These are phyloP conservation scores for Meripilus lineatus DNA, from an alignment of 1,284 basidiomycete species.

Conservation along the genomic window DNA sequence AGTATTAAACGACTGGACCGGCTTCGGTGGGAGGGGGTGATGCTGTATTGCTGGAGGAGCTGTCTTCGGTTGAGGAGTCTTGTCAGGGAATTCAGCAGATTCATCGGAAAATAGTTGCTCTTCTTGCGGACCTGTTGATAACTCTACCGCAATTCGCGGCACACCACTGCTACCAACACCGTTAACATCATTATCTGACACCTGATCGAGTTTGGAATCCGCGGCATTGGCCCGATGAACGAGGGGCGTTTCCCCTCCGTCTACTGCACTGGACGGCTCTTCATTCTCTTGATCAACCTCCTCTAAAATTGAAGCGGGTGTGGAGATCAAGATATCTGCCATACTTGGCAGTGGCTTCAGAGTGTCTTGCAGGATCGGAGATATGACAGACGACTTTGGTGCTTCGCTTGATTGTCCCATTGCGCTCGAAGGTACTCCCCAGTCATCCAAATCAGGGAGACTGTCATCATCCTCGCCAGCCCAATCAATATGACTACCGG, in stretches of 20 bases:
- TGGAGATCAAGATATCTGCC: conserved; percentile 13
- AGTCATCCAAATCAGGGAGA: conserved; percentile 76
- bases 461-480: conserved; percentile 79
- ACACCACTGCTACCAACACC: too few relatives aligned
- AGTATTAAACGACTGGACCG: neutral
- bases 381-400: conserved; percentile 37
- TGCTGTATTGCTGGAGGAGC: too few relatives aligned
- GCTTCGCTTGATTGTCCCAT: neutral
- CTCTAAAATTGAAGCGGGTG: conserved; percentile 5
- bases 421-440: conserved; percentile 54
- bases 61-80: neutral
- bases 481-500: conserved; percentile 79
- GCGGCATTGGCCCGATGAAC: neutral
- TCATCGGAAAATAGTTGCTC: neutral
- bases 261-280: neutral
- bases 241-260: neutral
- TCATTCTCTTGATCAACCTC: neutral
- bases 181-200: too few relatives aligned
- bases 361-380: conserved; percentile 63
- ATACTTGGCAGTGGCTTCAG: conserved; percentile 58
- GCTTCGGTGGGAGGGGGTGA: neutral
- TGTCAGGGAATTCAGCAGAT: neutral
- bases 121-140: neutral
- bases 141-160: too few relatives aligned
- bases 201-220: too few relatives aligned